These are phyloP conservation scores for Secale cereale DNA, from an alignment of 176 grass and related monocot species.

Conservation along the genomic window DNA sequence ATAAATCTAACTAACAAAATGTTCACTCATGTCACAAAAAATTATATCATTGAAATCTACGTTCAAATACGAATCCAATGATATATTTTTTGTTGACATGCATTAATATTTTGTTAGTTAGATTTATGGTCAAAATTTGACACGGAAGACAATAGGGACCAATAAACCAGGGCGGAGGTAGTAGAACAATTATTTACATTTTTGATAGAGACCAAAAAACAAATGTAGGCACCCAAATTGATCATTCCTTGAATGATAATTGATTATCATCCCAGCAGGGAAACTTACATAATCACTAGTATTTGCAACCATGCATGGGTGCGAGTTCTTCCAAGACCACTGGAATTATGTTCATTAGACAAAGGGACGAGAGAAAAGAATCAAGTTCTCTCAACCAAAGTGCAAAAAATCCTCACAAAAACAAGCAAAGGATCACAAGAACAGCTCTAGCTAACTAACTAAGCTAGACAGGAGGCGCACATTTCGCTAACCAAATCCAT, in stretches of 20 bases:
- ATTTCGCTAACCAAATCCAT: constrained; percentile 47
- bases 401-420: constrained; percentile 10
- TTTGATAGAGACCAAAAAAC: background rate
- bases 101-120: too few relatives aligned
- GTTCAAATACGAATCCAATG: too few relatives aligned
- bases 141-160: too few relatives aligned
- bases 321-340: background rate
- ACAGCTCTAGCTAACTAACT: background rate
- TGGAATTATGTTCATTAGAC: constrained; percentile 1
- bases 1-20: too few relatives aligned
- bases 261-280: background rate
- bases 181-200: constrained; percentile 10
- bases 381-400: constrained; percentile 12
- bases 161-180: too few relatives aligned
- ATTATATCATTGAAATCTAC: too few relatives aligned
- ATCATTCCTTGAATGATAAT: background rate
- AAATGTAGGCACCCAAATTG: constrained; percentile 8
- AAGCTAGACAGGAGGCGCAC: constrained; percentile 23
- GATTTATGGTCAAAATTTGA: too few relatives aligned
- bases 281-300: constrained; percentile 5
- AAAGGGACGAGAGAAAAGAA: background rate
- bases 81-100: too few relatives aligned
- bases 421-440: background rate
- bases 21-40: too few relatives aligned
- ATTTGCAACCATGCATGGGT: background rate